phyloP scores from a whole-genome alignment of 768 basidiomycete species.

The Thelephora ganbajun region DNA sequence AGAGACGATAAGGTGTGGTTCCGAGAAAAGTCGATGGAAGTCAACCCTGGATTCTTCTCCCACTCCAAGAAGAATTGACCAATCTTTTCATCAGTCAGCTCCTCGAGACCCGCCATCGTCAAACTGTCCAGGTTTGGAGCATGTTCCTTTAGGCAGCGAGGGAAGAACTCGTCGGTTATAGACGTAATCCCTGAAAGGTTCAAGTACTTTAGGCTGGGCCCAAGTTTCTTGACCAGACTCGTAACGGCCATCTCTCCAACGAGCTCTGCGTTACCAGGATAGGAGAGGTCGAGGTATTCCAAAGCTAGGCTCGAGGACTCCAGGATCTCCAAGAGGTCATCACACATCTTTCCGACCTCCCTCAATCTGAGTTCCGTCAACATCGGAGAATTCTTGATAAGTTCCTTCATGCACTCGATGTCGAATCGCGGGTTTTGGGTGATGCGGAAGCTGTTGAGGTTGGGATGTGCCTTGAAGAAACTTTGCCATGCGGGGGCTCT shows the following conservation, averaged over 20 bases:
- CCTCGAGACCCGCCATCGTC: conserved; percentile 36
- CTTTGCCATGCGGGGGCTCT: conserved; percentile 55
- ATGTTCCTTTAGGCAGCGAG: conserved; percentile 41
- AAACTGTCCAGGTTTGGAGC: conserved; percentile 36
- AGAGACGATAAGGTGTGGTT: conserved; percentile 37
- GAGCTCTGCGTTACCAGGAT: conserved; percentile 30
- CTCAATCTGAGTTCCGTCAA: conserved; percentile 66
- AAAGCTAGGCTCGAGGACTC: conserved; percentile 21
- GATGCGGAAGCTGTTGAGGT: conserved; percentile 62
- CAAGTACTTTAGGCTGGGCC: conserved; percentile 40
- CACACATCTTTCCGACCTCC: conserved; percentile 60
- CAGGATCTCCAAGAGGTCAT: conserved; percentile 43
- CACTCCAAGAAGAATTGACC: conserved; percentile 53
- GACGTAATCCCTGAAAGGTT: conserved; percentile 57
- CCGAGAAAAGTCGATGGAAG: conserved; percentile 44
- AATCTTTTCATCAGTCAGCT: conserved; percentile 60
- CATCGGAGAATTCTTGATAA: conserved; percentile 38
- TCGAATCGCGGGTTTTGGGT: conserved; percentile 83
- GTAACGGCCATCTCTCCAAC: conserved; percentile 45
- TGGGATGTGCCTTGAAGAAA: conserved; percentile 54
- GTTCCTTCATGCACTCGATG: conserved; percentile 41
- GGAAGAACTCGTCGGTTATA: conserved; percentile 47
- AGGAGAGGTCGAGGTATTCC: conserved; percentile 54
- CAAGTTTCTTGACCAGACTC: conserved; percentile 38
- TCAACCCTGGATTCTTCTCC: conserved; percentile 33